Conservation (phyloP, 129 eudicot species). For the Artemisia argyi region DNA sequence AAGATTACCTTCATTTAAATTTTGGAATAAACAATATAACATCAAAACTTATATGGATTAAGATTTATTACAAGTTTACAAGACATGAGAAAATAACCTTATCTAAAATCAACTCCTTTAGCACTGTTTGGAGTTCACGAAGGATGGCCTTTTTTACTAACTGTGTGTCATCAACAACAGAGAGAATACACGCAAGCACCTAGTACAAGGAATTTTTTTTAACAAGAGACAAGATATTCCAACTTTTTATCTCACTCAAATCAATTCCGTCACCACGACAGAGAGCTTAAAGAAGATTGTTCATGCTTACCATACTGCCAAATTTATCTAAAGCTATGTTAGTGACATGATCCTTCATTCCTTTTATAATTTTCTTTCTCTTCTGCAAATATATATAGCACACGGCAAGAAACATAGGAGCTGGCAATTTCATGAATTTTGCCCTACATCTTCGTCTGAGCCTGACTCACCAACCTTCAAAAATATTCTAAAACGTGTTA, state of each 20-base stretch:
- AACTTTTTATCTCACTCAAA: too few species aligned
- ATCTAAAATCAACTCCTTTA: slow-evolving; percentile 64
- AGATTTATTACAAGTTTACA: too few species aligned
- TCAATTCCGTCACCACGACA: too few species aligned
- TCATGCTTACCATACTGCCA: slow-evolving; percentile 60
- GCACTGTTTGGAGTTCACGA: slow-evolving; percentile 61
- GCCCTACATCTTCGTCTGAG: slow-evolving; percentile 77
- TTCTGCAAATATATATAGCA: slow-evolving; percentile 43
- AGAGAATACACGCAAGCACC: slow-evolving; percentile 79
- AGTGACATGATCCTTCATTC: slow-evolving; percentile 73
- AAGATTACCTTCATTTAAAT: not conserved
- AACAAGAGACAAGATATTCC: not conserved
- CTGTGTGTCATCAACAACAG: slow-evolving; percentile 91
- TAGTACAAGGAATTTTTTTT: slow-evolving; percentile 16
- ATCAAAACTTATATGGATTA: too few species aligned
- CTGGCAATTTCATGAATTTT: slow-evolving; percentile 78
- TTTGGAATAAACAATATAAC: too few species aligned
- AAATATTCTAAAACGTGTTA: not conserved
- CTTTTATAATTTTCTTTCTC: slow-evolving; percentile 89
- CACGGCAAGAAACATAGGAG: slow-evolving; percentile 79
- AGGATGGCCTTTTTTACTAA: slow-evolving; percentile 81
- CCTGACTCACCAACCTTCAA: slow-evolving; percentile 71
- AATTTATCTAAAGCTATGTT: slow-evolving; percentile 76
- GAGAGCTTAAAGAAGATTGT: not conserved
- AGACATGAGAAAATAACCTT: slow-evolving; percentile 38